These are phyloP conservation scores for Colletotrichum horii DNA, from an alignment of 2,329 filamentous ascomycete species.

Conservation along the genomic window DNA sequence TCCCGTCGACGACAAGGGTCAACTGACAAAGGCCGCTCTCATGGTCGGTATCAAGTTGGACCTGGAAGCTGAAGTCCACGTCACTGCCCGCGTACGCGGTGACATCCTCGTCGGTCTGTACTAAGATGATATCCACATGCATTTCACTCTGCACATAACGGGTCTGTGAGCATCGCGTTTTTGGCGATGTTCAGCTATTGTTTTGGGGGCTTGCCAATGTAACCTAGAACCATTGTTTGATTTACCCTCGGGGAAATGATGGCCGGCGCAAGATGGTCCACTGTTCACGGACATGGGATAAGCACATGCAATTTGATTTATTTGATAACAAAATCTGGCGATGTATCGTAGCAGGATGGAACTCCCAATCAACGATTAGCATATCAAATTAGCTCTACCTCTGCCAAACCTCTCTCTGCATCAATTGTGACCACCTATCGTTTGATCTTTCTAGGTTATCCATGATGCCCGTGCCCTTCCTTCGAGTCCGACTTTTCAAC, in stretches of 20 bases:
- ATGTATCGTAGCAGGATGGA: not conserved
- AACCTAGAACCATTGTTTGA: not conserved
- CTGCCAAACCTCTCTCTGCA: not conserved
- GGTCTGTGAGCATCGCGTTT: not conserved
- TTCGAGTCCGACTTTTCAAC: not conserved
- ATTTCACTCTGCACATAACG: not conserved
- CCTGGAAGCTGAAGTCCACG: conserved; percentile 66
- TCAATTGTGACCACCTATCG: not conserved
- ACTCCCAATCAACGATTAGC: not conserved
- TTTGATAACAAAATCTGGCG: not conserved
- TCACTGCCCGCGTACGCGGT: conserved; percentile 64
- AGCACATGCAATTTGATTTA: not conserved
- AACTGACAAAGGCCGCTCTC: conserved; percentile 61
- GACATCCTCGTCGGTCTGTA: conserved; percentile 66
- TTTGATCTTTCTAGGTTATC: not conserved
- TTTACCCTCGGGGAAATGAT: not conserved
- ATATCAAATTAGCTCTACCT: not conserved
- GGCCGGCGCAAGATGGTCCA: not conserved
- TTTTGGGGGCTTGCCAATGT: not conserved
- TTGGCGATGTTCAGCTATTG: not conserved
- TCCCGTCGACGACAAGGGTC: conserved; percentile 60
- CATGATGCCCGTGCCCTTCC: not conserved
- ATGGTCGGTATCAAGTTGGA: conserved; percentile 69
- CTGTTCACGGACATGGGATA: not conserved
- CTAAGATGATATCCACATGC: conserved; percentile 31